Conservation (phyloP, 176 grass and related monocot species). For the Paspalum notatum region DNA sequence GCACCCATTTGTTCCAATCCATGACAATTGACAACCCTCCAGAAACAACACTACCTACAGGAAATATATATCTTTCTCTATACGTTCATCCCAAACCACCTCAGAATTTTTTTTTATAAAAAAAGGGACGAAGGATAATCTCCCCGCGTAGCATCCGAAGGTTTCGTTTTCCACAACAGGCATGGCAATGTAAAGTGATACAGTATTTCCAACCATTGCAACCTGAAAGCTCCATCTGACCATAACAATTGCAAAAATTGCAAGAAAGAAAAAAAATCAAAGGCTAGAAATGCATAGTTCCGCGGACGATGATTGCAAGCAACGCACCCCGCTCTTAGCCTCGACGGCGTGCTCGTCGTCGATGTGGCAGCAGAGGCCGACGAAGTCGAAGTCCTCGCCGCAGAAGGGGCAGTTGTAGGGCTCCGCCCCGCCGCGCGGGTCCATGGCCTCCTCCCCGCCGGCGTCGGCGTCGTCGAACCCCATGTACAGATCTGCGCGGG, state of each 20-base stretch:
- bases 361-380: conserved; percentile 78
- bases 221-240: not conserved
- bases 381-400: conserved; percentile 84
- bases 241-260: not conserved
- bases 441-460: conserved; percentile 47
- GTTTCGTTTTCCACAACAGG: not conserved
- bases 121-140: not conserved
- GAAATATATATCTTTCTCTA: not conserved
- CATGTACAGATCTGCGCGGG: conserved; percentile 64
- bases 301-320: not conserved
- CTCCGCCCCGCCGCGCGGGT: conserved; percentile 46
- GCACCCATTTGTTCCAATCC: not conserved
- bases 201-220: not conserved
- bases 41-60: not conserved
- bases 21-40: not conserved
- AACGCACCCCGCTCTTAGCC: conserved; percentile 69
- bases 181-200: not conserved
- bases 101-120: no score
- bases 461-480: conserved; percentile 65
- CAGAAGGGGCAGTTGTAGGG: conserved; percentile 81
- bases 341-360: conserved; percentile 87
- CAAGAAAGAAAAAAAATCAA: not conserved
- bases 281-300: not conserved
- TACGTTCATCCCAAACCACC: not conserved
- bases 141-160: not conserved